These are phyloP conservation scores for Arthrocladium fulminans DNA, from an alignment of 2,329 filamentous ascomycete species.

Conservation along the genomic window DNA sequence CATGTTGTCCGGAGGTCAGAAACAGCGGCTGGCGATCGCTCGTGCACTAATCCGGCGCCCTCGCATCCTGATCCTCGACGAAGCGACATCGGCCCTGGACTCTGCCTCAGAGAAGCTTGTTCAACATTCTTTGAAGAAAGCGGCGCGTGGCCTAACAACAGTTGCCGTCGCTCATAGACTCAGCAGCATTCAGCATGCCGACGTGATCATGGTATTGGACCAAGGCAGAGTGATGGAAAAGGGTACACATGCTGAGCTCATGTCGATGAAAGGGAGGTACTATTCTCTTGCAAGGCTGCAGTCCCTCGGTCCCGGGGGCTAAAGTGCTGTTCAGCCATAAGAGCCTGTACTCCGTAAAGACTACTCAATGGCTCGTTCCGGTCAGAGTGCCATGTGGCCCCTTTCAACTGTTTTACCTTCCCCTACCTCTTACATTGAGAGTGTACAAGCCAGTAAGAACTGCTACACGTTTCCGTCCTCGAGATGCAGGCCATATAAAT, in stretches of 20 bases:
- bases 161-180: constrained; percentile 34
- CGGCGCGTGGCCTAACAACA: constrained; percentile 29
- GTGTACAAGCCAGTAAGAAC: too few relatives aligned
- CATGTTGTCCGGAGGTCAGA: constrained; percentile 48
- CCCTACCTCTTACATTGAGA: too few relatives aligned
- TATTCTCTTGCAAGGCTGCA: constrained; percentile 24
- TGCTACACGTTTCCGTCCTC: too few relatives aligned
- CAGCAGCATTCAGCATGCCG: constrained; percentile 45
- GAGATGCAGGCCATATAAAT: too few relatives aligned
- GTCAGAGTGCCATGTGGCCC: too few relatives aligned
- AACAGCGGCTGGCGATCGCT: constrained; percentile 50
- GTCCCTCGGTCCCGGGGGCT: too few relatives aligned
- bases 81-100: constrained; percentile 52
- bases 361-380: too few relatives aligned
- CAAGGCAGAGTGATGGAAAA: constrained; percentile 69
- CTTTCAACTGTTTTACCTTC: too few relatives aligned
- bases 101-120: constrained; percentile 43
- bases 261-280: constrained; percentile 61
- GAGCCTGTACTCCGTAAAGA: too few relatives aligned
- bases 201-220: constrained; percentile 65
- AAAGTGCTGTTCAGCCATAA: too few relatives aligned
- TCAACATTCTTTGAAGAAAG: constrained; percentile 31
- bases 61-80: constrained; percentile 49
- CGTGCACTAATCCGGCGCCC: constrained; percentile 48
- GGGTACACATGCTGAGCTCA: constrained; percentile 66